Base-by-base conservation (phyloP, 257 asterid species). In the Misopates orontium region DNA sequence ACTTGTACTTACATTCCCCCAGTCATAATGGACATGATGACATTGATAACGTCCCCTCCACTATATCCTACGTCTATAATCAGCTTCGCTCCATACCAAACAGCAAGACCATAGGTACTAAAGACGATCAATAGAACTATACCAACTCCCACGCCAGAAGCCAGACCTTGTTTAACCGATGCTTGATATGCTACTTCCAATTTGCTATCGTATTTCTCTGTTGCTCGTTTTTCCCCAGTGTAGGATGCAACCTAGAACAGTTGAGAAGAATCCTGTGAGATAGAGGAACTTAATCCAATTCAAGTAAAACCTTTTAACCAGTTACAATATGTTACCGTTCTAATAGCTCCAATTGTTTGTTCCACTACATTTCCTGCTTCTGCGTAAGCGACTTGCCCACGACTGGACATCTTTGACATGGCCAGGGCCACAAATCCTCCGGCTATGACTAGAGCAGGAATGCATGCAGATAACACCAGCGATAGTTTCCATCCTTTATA, bases 291-390 rank as follows among this genome's bases (percentile, higher is more conserved):
- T 32, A 15, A 61, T 40, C 23, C 8, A 0, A 24, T 0, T 10
- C 21, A 24, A 1, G 16, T 16, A 17, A 4, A 36, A 6, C 16
- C 19, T 60, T 32, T 48, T 20, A 49, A 31, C 32, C 45, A 15
- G 49, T 21, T 8, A 15, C n/a, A 4, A 32, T 41, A 0, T 47
- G 16, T 54, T 81, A 89, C 96, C 75, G 95, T 89, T 72, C 95
- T 80, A 62, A 86, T 87, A 50, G 90, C 87, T 73, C 95, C 93
- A 21, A 89, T 73, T 0, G 93, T 80, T 59, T 89, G 96, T 52
- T 89, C 96, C 18, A 77, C 85, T 21, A 89, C 86, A 60, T 80
- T 80, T 54, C 90, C 92, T 15, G 96, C 96, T 36, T 78, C 82
- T 20, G 96, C 90, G 64, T 89, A 89, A 42, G 96, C 95, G 51